A percentile compares a stretch with the other conserved stretches of the same genome.
Evolutionary conservation across 2,329 filamentous ascomycete species (phyloP).

Genomic region (Colletotrichum sp.): DNA sequence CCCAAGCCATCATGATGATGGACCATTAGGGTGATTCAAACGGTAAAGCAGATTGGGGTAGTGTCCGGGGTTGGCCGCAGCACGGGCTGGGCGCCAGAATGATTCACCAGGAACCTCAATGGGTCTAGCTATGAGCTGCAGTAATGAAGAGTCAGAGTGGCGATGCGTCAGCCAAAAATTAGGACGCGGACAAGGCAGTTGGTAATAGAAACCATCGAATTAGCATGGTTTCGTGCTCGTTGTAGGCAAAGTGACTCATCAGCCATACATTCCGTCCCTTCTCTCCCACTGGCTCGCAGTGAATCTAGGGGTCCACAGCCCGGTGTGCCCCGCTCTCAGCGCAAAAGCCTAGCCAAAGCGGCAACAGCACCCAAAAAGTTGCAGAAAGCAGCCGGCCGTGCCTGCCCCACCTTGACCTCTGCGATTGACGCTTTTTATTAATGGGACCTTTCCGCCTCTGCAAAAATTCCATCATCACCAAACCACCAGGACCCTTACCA

Average conservation of each 20-base stretch:
- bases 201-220: background rate
- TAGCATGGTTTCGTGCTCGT: background rate
- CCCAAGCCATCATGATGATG: background rate
- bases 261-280: background rate
- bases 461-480: constrained; percentile 21
- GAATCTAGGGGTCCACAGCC: constrained; percentile 9
- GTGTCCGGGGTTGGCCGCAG: background rate
- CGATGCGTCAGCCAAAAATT: background rate
- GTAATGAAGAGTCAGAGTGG: constrained; percentile 12
- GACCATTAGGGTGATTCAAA: background rate
- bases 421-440: constrained; percentile 21
- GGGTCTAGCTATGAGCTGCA: background rate
- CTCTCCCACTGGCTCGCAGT: background rate
- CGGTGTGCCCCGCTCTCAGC: constrained; percentile 9
- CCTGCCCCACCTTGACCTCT: constrained; percentile 1
- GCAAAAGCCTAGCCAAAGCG: background rate
- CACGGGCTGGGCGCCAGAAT: background rate
- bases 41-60: background rate
- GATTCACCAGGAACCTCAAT: background rate
- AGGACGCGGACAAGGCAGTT: background rate
- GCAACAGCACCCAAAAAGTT: background rate
- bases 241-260: constrained; percentile 16
- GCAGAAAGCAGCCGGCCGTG: background rate
- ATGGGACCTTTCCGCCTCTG: constrained; percentile 16
- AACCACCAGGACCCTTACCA: constrained; percentile 1